A percentile compares a stretch with the other conserved stretches of the same genome.
phyloP scores from a whole-genome alignment of 192 early-diverging fungal genomes.

The Backusella mclennaniae region DNA sequence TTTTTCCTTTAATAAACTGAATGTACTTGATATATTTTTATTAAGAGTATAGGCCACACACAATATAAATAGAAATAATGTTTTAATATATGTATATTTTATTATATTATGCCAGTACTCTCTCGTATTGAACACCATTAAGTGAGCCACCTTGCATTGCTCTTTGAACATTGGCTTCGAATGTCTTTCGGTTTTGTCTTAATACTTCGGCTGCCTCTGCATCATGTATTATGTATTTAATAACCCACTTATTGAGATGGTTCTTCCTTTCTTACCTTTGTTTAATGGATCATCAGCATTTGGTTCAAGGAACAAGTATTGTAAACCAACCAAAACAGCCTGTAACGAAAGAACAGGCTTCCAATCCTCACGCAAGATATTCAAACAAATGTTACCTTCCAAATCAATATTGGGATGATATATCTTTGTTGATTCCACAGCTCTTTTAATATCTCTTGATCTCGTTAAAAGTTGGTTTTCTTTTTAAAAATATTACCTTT shows the following conservation, averaged over 20 bases:
- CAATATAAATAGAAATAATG: neutral
- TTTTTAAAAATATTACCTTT: conserved; percentile 54
- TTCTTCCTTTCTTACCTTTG: conserved; percentile 59
- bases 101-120: conserved; percentile 44
- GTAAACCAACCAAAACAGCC: conserved; percentile 86
- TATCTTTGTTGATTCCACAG: conserved; percentile 46
- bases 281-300: conserved; percentile 98
- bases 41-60: too few relatives aligned
- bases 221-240: conserved; percentile 9
- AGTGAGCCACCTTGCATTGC: conserved; percentile 78
- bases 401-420: conserved; percentile 99
- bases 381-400: conserved; percentile 95
- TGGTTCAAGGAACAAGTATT: conserved; percentile 90
- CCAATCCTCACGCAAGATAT: conserved; percentile 98
- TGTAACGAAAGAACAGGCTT: conserved; percentile 96
- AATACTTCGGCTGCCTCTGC: conserved; percentile 84
- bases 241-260: neutral
- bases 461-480: neutral
- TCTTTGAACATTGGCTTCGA: conserved; percentile 73
- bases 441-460: too few relatives aligned
- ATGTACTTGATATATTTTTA: too few relatives aligned
- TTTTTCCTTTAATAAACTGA: too few relatives aligned
- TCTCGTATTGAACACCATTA: conserved; percentile 67
- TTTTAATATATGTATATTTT: neutral
- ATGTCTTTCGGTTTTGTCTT: conserved; percentile 62